These are phyloP conservation scores for Rhytidhysteron rufulum DNA, from an alignment of 2,329 filamentous ascomycete genomes.

Conservation along the genomic window DNA sequence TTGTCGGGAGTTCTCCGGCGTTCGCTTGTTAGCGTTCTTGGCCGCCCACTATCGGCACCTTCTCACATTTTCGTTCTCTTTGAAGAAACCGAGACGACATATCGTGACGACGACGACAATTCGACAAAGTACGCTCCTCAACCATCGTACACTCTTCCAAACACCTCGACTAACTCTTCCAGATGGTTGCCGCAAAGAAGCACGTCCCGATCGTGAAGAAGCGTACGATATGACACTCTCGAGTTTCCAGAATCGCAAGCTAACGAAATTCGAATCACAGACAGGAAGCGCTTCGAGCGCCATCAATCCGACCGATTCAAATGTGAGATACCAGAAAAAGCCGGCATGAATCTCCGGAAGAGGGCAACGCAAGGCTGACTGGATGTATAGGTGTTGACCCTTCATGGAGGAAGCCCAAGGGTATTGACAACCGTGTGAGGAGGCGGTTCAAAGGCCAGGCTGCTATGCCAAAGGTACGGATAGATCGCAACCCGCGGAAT, in stretches of 20 bases:
- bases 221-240: conserved; percentile 64
- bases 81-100: conserved; percentile 13
- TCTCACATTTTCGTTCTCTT: conserved; percentile 11
- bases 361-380: conserved; percentile 21
- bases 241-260: conserved; percentile 21
- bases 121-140: conserved; percentile 32
- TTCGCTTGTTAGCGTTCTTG: conserved; percentile 24
- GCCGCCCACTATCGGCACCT: conserved; percentile 12
- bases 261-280: conserved; percentile 48
- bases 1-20: not conserved
- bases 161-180: conserved; percentile 17
- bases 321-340: too few relatives aligned
- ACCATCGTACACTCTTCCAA: conserved; percentile 5
- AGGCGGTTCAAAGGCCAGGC: conserved; percentile 95
- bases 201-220: conserved; percentile 99
- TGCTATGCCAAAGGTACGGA: conserved; percentile 93
- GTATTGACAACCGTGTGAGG: conserved; percentile 98
- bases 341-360: too few relatives aligned
- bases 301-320: conserved; percentile 98
- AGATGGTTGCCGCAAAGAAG: conserved; percentile 99
- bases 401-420: conserved; percentile 99
- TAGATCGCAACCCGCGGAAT: not conserved
- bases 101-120: conserved; percentile 30
- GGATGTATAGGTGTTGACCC: conserved; percentile 57
- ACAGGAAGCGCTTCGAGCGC: conserved; percentile 90